Percentiles rank a stretch among this genome's conserved stretches.
Evolutionary conservation across 176 grass and related monocot species (phyloP).

Genomic region (Carex parvula): DNA sequence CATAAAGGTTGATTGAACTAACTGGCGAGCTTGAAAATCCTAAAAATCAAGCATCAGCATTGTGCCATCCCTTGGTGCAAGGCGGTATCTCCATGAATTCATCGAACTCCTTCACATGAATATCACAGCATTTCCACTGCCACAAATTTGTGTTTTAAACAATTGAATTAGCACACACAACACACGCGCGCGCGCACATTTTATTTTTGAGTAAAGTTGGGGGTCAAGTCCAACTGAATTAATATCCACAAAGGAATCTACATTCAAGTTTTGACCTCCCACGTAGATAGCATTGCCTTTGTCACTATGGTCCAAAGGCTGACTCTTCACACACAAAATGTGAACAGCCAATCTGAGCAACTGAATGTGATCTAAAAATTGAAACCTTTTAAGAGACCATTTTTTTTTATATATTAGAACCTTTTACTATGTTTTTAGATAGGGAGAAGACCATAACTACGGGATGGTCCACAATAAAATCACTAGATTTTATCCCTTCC

Average conservation of each 20-base stretch:
- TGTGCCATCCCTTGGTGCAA: constrained; percentile 94
- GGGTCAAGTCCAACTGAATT: too few relatives aligned
- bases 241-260: too few relatives aligned
- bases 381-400: background rate
- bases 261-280: too few relatives aligned
- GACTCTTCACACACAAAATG: background rate
- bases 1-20: background rate
- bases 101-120: constrained; percentile 94
- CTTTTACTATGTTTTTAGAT: background rate
- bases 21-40: background rate
- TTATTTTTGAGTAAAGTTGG: too few relatives aligned
- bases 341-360: background rate
- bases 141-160: constrained; percentile 1
- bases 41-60: constrained; percentile 61
- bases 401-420: background rate
- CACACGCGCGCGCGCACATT: background rate
- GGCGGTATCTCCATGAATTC: constrained; percentile 94
- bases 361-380: background rate
- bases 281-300: too few relatives aligned
- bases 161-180: background rate
- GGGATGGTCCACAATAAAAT: background rate
- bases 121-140: constrained; percentile 98
- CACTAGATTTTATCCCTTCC: background rate
- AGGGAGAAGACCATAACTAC: background rate
- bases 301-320: too few relatives aligned